Percentiles rank a stretch among this genome's conserved stretches.
These are phyloP conservation scores for Aspergillus hiratsukae DNA, from an alignment of 2,329 filamentous ascomycete genomes.

Conservation along the genomic window DNA sequence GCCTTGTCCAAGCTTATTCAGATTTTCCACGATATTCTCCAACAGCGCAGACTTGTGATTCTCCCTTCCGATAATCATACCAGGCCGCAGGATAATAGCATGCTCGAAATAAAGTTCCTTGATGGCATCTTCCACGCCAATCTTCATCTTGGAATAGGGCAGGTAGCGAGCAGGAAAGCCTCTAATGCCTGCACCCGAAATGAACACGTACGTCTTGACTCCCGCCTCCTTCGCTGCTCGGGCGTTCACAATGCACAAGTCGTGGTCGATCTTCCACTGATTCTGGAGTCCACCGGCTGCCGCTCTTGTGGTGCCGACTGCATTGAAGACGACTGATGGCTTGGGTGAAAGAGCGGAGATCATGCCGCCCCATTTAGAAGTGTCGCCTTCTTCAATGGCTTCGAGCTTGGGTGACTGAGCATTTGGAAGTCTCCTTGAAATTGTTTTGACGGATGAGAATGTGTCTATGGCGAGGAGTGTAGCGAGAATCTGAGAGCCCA, in stretches of 20 bases:
- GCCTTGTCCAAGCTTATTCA: slow-evolving; percentile 21
- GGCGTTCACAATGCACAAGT: slow-evolving; percentile 32
- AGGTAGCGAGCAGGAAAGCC: slow-evolving; percentile 23
- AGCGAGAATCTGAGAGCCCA: slow-evolving; percentile 29
- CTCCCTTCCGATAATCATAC: slow-evolving; percentile 33
- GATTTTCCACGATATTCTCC: slow-evolving; percentile 17
- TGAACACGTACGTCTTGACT: slow-evolving; percentile 33
- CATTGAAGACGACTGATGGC: slow-evolving; percentile 27
- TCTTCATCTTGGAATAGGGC: slow-evolving; percentile 37
- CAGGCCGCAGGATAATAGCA: slow-evolving; percentile 32
- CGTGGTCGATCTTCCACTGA: slow-evolving; percentile 38
- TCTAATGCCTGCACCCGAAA: slow-evolving; percentile 31
- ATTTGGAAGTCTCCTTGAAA: slow-evolving; percentile 24
- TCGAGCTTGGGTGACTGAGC: slow-evolving; percentile 24
- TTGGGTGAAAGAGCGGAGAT: slow-evolving; percentile 21
- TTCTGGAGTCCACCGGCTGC: slow-evolving; percentile 30
- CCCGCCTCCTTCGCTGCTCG: slow-evolving; percentile 33
- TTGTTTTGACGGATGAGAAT: slow-evolving; percentile 23
- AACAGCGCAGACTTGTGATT: slow-evolving; percentile 16
- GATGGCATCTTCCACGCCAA: slow-evolving; percentile 34
- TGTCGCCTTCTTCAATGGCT: slow-evolving; percentile 24
- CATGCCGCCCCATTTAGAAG: slow-evolving; percentile 26
- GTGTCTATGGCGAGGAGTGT: slow-evolving; percentile 21
- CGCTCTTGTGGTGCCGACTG: slow-evolving; percentile 32
- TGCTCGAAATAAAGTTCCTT: slow-evolving; percentile 33